Evolutionary conservation across 2,329 filamentous ascomycete species (phyloP).

Genomic region (Myriosclerotinia duriaeana): DNA sequence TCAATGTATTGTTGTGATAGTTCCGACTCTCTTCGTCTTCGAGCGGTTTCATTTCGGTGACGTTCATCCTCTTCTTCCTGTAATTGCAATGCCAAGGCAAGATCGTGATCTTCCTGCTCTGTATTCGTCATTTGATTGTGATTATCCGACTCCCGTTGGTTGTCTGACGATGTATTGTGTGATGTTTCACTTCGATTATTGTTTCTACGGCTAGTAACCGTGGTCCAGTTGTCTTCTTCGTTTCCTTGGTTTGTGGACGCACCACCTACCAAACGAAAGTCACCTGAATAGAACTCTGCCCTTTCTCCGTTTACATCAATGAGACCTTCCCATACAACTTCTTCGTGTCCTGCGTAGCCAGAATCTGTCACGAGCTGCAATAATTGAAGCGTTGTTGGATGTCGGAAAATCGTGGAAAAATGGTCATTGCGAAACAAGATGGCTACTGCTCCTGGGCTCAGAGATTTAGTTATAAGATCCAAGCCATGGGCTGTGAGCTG

Average conservation of each 20-base stretch:
- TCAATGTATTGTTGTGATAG: conserved; percentile 71
- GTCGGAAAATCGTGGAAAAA: conserved; percentile 90
- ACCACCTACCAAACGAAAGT: conserved; percentile 82
- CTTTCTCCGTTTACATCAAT: conserved; percentile 82
- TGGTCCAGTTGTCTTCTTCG: conserved; percentile 31
- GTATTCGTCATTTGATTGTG: conserved; percentile 38
- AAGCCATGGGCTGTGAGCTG: conserved; percentile 84
- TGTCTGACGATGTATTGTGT: conserved; percentile 5
- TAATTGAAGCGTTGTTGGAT: conserved; percentile 72
- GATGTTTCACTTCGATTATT: conserved; percentile 13
- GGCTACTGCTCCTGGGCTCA: conserved; percentile 75
- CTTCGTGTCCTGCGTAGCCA: conserved; percentile 82
- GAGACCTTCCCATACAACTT: conserved; percentile 94
- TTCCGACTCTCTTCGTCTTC: conserved; percentile 63
- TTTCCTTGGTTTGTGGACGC: conserved; percentile 30
- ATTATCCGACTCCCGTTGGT: conserved; percentile 19
- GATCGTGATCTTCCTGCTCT: conserved; percentile 76
- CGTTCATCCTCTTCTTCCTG: conserved; percentile 91
- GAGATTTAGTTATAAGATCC: conserved; percentile 66
- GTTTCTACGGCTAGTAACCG: conserved; percentile 25
- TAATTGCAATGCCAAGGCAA: conserved; percentile 85
- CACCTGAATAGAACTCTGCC: conserved; percentile 83
- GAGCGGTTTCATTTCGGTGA: conserved; percentile 60
- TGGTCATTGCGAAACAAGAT: conserved; percentile 98
- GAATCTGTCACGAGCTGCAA: conserved; percentile 89